These are phyloP conservation scores for Ascochyta viciae-villosae DNA, from an alignment of 2,329 filamentous ascomycete genomes.

Conservation along the genomic window DNA sequence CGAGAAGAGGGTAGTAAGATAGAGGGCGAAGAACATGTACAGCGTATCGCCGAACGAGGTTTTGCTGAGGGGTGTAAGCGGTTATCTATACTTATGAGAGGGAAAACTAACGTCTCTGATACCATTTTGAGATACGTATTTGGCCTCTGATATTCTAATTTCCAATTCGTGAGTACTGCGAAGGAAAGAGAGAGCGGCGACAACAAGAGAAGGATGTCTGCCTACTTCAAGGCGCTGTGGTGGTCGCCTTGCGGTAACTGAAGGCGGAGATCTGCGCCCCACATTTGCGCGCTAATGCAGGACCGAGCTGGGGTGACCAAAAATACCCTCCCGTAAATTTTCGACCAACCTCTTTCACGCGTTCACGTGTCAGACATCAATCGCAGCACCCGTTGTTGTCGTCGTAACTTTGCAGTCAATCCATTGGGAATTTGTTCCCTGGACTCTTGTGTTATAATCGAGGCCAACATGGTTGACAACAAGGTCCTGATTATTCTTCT, in stretches of 20 bases:
- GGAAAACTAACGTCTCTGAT: conserved; percentile 8
- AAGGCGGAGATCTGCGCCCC: conserved; percentile 7
- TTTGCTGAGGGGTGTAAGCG: conserved; percentile 14
- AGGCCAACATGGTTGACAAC: conserved; percentile 13
- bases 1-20: conserved; percentile 50
- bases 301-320: conserved; percentile 18
- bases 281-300: conserved; percentile 16
- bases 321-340: conserved; percentile 12
- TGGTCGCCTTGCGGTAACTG: conserved; percentile 13
- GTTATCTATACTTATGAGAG: neutral
- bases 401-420: neutral
- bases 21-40: conserved; percentile 47
- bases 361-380: conserved; percentile 12
- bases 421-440: neutral
- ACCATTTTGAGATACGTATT: neutral
- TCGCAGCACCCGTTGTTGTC: neutral
- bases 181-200: neutral
- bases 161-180: neutral
- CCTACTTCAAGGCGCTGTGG: neutral
- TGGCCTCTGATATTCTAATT: neutral
- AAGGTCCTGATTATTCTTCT: neutral
- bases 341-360: conserved; percentile 19
- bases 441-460: neutral
- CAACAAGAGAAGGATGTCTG: neutral
- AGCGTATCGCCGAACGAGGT: conserved; percentile 25